Conservation (phyloP, 2,329 filamentous ascomycete species). For the Plectosphaerella plurivora region DNA sequence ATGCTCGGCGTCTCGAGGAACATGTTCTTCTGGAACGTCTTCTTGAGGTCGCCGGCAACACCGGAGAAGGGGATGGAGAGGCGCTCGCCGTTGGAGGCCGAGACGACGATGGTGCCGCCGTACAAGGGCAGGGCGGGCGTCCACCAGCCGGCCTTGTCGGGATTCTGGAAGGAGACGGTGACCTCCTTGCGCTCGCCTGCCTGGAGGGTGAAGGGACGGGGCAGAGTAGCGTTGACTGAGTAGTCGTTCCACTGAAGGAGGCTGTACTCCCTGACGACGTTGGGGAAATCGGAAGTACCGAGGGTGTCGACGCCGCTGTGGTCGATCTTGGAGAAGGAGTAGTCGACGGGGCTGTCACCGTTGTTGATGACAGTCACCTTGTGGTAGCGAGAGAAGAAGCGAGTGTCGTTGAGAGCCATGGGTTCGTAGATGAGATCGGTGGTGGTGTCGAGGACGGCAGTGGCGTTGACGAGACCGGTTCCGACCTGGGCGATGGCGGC, state of each 20-base stretch:
- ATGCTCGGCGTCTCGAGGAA: slow-evolving; percentile 3
- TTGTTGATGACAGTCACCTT: slow-evolving; percentile 7
- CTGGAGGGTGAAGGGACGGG: not conserved
- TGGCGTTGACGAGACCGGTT: slow-evolving; percentile 33
- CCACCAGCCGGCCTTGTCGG: not conserved
- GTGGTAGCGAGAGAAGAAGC: slow-evolving; percentile 23
- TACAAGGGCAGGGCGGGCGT: not conserved
- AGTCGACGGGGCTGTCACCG: slow-evolving; percentile 19
- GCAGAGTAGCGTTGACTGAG: slow-evolving; percentile 1
- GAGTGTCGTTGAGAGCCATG: slow-evolving; percentile 38
- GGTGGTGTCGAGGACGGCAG: slow-evolving; percentile 30
- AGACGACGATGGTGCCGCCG: slow-evolving; percentile 5
- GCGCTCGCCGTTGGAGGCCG: slow-evolving; percentile 32
- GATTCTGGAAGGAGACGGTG: not conserved
- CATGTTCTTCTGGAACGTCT: slow-evolving; percentile 4
- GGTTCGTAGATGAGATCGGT: slow-evolving; percentile 29
- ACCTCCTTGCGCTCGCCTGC: slow-evolving; percentile 3
- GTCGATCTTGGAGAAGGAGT: slow-evolving; percentile 18
- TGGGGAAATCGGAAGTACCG: not conserved
- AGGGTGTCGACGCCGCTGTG: slow-evolving; percentile 5
- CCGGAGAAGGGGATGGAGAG: slow-evolving; percentile 35
- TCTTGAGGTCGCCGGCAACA: slow-evolving; percentile 10
- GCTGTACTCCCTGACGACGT: not conserved
- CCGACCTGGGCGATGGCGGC: slow-evolving; percentile 32
- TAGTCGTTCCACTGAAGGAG: slow-evolving; percentile 3